Conservation (phyloP, 1,139 yeast genomes). For the Candida sojae region DNA sequence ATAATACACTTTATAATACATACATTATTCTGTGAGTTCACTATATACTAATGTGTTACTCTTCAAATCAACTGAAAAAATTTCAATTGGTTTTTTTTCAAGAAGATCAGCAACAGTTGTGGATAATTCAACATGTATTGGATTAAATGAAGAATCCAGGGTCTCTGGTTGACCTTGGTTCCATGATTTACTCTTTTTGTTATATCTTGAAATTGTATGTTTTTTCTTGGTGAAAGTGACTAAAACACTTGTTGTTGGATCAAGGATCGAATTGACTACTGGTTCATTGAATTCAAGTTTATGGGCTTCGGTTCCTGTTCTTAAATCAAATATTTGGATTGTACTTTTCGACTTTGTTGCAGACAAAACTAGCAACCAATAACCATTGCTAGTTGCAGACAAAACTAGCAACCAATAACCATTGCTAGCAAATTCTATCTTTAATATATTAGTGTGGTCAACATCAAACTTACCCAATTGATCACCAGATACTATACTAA, state of each 20-base stretch:
- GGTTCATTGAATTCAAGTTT: constrained; percentile 21
- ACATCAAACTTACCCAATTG: constrained; percentile 40
- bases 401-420: constrained; percentile 65
- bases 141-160: constrained; percentile 13
- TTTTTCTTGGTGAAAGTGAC: constrained; percentile 23
- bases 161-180: constrained; percentile 9
- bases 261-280: constrained; percentile 36
- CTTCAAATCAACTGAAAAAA: not conserved
- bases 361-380: constrained; percentile 52
- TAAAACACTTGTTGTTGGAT: constrained; percentile 41
- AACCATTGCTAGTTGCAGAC: constrained; percentile 55
- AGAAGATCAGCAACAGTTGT: constrained; percentile 8
- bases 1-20: not conserved
- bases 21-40: not conserved
- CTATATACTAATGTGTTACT: not conserved
- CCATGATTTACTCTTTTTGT: constrained; percentile 51
- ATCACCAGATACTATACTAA: constrained; percentile 23
- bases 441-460: constrained; percentile 12
- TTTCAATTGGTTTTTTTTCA: constrained; percentile 7
- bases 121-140: constrained; percentile 9
- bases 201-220: constrained; percentile 31
- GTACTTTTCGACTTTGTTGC: constrained; percentile 14
- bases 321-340: constrained; percentile 57
- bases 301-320: constrained; percentile 44
- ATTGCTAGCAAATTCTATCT: constrained; percentile 59